Percentiles rank a stretch among this genome's conserved stretches.
Evolutionary conservation across 768 basidiomycete genomes (phyloP).

Genomic region (Pisolithus albus): DNA sequence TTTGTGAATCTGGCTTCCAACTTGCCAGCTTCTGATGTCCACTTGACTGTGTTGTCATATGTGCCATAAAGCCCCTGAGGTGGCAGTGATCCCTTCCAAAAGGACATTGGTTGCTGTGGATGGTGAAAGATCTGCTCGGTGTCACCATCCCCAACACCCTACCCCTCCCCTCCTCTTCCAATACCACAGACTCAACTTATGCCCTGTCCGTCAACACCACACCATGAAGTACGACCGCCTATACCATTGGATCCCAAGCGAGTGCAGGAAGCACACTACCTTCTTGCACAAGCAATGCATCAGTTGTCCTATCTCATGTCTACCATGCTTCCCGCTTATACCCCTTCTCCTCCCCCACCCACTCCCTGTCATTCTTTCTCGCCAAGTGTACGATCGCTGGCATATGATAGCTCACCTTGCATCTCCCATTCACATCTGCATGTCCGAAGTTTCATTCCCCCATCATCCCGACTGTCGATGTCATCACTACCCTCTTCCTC

Average conservation of each 20-base stretch:
- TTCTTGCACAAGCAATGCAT: slow-evolving; percentile 36
- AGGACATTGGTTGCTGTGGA: no score
- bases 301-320: slow-evolving; percentile 35
- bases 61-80: no score
- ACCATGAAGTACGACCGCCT: slow-evolving; percentile 17
- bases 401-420: neutral
- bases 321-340: slow-evolving; percentile 21
- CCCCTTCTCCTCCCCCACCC: neutral
- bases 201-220: slow-evolving; percentile 11
- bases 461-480: neutral
- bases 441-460: neutral
- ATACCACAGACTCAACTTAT: neutral
- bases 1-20: no score
- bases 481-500: neutral
- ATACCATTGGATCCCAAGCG: slow-evolving; percentile 21
- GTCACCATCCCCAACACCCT: slow-evolving; percentile 4
- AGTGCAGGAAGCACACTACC: slow-evolving; percentile 32
- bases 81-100: no score
- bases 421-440: neutral
- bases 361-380: neutral
- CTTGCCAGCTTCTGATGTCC: no score
- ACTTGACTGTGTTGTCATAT: no score
- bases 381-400: neutral
- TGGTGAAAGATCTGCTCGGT: no score
- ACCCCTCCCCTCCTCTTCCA: slow-evolving; percentile 12